Evolutionary conservation across 2,329 filamentous ascomycete genomes (phyloP).

Genomic region (Penicillium sp.): DNA sequence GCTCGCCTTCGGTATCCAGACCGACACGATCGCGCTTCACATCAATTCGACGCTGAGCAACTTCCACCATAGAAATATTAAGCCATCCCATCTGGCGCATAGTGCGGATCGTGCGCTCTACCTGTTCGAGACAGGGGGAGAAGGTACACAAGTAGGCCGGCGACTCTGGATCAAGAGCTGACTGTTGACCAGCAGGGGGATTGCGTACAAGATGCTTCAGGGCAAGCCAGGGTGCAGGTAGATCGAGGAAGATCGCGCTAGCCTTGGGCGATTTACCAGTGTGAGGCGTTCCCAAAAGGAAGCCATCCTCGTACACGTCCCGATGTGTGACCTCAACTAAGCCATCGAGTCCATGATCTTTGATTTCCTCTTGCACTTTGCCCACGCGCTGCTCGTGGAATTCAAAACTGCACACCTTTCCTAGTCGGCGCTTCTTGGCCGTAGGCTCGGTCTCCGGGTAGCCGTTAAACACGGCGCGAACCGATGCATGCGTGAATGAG

Average conservation of each 20-base stretch:
- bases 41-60: slow-evolving; percentile 76
- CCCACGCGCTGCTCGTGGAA: slow-evolving; percentile 49
- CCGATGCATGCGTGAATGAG: slow-evolving; percentile 54
- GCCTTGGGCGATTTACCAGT: slow-evolving; percentile 44
- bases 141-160: slow-evolving; percentile 87
- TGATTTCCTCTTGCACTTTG: slow-evolving; percentile 46
- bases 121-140: slow-evolving; percentile 95
- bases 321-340: slow-evolving; percentile 50
- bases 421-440: slow-evolving; percentile 33
- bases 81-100: slow-evolving; percentile 84
- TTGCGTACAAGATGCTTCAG: slow-evolving; percentile 49
- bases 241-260: slow-evolving; percentile 52
- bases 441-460: slow-evolving; percentile 33
- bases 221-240: slow-evolving; percentile 54
- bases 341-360: slow-evolving; percentile 45
- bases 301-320: slow-evolving; percentile 53
- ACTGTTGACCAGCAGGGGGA: slow-evolving; percentile 34
- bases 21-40: slow-evolving; percentile 80
- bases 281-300: slow-evolving; percentile 39
- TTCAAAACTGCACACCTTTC: slow-evolving; percentile 54
- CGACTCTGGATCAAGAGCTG: slow-evolving; percentile 68
- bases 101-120: slow-evolving; percentile 77
- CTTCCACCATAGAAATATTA: slow-evolving; percentile 90
- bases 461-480: slow-evolving; percentile 52
- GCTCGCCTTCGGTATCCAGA: slow-evolving; percentile 64